Conservation (phyloP, 2,329 filamentous ascomycete genomes). For the Drechslerella stenobrocha region DNA sequence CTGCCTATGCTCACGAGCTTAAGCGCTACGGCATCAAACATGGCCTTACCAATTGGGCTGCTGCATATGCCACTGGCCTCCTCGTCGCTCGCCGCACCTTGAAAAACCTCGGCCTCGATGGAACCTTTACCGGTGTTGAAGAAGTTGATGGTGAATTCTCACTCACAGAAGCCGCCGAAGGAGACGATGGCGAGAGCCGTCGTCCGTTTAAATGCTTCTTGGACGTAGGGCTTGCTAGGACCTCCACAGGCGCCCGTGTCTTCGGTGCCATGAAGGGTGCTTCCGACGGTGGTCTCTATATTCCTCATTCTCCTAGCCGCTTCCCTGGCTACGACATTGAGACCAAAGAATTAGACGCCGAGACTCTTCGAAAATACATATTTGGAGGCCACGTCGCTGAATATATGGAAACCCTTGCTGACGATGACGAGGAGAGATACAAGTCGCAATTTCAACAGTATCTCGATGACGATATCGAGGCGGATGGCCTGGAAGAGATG, state of each 20-base stretch:
- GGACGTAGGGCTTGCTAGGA: conserved; percentile 95
- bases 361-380: conserved; percentile 99
- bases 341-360: conserved; percentile 94
- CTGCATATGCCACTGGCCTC: conserved; percentile 94
- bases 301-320: conserved; percentile 98
- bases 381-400: conserved; percentile 96
- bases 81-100: conserved; percentile 95
- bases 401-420: conserved; percentile 99
- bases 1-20: conserved; percentile 96
- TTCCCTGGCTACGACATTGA: conserved; percentile 99
- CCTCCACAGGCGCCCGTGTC: conserved; percentile 96
- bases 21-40: conserved; percentile 96
- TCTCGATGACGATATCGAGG: conserved; percentile 94
- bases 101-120: conserved; percentile 93
- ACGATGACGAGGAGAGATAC: conserved; percentile 99
- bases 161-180: conserved; percentile 91
- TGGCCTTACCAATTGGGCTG: conserved; percentile 99
- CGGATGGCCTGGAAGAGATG: conserved; percentile 93
- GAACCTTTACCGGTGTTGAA: conserved; percentile 92
- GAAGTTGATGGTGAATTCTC: conserved; percentile 95
- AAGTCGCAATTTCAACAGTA: conserved; percentile 98
- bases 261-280: conserved; percentile 99
- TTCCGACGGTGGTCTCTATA: conserved; percentile 93
- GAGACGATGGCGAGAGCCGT: conserved; percentile 80
- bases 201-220: conserved; percentile 99